These are phyloP conservation scores for Fusarium bulbicola DNA, from an alignment of 2,329 filamentous ascomycete genomes.

Conservation along the genomic window DNA sequence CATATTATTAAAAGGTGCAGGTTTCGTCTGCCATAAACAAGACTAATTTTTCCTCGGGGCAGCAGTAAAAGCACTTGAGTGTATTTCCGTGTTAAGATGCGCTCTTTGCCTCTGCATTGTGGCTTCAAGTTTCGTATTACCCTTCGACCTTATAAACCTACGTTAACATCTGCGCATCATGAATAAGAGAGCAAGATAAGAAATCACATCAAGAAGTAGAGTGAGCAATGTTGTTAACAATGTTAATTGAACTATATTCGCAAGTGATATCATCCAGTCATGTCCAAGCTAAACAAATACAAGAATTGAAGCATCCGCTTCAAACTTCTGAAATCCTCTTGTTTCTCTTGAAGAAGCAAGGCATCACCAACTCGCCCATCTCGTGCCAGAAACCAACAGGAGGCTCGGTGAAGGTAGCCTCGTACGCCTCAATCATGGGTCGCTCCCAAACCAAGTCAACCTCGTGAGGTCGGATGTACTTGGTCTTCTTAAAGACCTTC, in stretches of 20 bases:
- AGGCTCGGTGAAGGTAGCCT: conserved; percentile 57
- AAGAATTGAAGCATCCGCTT: background rate
- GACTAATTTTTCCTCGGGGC: background rate
- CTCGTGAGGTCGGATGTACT: conserved; percentile 60
- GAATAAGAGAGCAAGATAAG: background rate
- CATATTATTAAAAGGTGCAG: too few relatives aligned
- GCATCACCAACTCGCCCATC: conserved; percentile 55
- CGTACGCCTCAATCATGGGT: conserved; percentile 66
- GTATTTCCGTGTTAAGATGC: background rate
- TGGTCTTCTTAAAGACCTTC: conserved; percentile 70
- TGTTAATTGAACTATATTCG: conserved; percentile 1
- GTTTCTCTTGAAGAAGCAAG: conserved; percentile 45
- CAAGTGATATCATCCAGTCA: conserved; percentile 8
- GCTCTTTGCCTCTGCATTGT: background rate
- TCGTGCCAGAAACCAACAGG: conserved; percentile 64
- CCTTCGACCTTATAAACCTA: background rate
- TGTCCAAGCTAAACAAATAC: background rate
- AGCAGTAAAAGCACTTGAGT: accelerated
- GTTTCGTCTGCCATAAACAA: too few relatives aligned
- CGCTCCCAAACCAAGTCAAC: conserved; percentile 68
- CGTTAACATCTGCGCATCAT: background rate
- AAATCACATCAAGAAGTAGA: background rate
- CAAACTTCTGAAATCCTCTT: conserved; percentile 17
- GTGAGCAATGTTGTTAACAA: background rate
- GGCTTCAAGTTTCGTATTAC: background rate